Conservation (phyloP, 306 rosid genomes). For the Gastrolobium villosum region DNA sequence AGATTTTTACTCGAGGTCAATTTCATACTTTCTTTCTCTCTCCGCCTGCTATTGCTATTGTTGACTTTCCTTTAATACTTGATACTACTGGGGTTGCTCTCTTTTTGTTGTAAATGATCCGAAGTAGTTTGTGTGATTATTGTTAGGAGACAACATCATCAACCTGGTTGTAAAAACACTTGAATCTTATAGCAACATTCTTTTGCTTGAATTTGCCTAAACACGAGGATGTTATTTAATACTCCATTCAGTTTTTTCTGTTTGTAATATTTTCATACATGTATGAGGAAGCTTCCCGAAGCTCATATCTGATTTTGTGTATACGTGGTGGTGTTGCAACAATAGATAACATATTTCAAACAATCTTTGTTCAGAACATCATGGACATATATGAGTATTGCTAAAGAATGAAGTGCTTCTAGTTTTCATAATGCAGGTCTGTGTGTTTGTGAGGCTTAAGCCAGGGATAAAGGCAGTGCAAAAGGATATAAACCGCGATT, state of each 20-base stretch:
- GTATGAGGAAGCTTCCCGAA: slow-evolving; percentile 14
- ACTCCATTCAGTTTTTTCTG: neutral
- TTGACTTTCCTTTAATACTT: slow-evolving; percentile 12
- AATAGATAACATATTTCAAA: neutral
- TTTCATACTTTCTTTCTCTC: slow-evolving; percentile 19
- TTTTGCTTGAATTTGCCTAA: neutral
- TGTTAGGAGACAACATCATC: neutral
- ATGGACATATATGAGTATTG: slow-evolving; percentile 5
- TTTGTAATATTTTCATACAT: slow-evolving; percentile 19
- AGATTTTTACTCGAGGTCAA: slow-evolving; percentile 87
- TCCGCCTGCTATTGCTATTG: neutral
- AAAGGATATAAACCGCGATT: slow-evolving; percentile 58
- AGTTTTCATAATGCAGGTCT: slow-evolving; percentile 63
- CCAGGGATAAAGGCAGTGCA: slow-evolving; percentile 55
- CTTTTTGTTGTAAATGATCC: slow-evolving; percentile 1
- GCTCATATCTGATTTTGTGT: slow-evolving; percentile 19
- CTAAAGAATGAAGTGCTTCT: slow-evolving; percentile 30
- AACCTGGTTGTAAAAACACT: neutral
- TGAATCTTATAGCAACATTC: slow-evolving; percentile 1
- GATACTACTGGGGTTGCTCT: neutral
- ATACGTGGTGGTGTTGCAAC: slow-evolving; percentile 32
- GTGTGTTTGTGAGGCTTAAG: slow-evolving; percentile 72
- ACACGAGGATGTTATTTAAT: neutral
- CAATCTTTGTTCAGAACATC: slow-evolving; percentile 18
- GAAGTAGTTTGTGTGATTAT: slow-evolving; percentile 4